A percentile compares a stretch with the other conserved stretches of the same genome.
phyloP scores from a whole-genome alignment of 2,329 filamentous ascomycete genomes.

The Cephalotrichum gorgonifer region DNA sequence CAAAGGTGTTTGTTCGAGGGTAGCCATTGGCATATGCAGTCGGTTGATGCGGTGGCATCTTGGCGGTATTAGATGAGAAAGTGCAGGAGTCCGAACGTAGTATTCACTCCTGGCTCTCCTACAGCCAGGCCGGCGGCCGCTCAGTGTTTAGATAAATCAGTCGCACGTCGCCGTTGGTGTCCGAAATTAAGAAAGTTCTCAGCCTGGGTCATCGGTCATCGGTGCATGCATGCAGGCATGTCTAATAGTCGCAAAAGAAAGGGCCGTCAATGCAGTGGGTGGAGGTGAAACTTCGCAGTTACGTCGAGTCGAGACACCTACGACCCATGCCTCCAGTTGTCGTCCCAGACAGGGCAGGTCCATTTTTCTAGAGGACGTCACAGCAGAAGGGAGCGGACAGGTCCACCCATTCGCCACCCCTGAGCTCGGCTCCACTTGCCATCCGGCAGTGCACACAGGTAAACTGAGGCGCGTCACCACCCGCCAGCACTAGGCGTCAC shows the following conservation, averaged over 20 bases:
- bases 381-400: background rate
- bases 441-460: no score
- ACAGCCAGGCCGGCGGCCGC: no score
- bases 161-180: no score
- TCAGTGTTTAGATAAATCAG: no score
- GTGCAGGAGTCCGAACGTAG: background rate
- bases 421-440: background rate
- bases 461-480: background rate
- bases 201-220: background rate
- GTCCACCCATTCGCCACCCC: background rate
- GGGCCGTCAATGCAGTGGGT: background rate
- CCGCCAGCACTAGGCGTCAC: no score
- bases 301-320: background rate
- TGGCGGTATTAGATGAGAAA: slow-evolving; percentile 32
- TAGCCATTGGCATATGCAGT: slow-evolving; percentile 76
- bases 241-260: background rate
- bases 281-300: background rate
- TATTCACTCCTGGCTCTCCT: no score
- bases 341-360: no score
- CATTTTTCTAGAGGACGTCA: no score
- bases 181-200: background rate
- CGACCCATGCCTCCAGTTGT: no score
- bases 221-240: background rate
- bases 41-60: slow-evolving; percentile 76
- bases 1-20: slow-evolving; percentile 66